A percentile compares a stretch with the other conserved stretches of the same genome.
Evolutionary conservation across 495 filamentous ascomycete species (phyloP).

Genomic region (Penicillium robsamsonii): DNA sequence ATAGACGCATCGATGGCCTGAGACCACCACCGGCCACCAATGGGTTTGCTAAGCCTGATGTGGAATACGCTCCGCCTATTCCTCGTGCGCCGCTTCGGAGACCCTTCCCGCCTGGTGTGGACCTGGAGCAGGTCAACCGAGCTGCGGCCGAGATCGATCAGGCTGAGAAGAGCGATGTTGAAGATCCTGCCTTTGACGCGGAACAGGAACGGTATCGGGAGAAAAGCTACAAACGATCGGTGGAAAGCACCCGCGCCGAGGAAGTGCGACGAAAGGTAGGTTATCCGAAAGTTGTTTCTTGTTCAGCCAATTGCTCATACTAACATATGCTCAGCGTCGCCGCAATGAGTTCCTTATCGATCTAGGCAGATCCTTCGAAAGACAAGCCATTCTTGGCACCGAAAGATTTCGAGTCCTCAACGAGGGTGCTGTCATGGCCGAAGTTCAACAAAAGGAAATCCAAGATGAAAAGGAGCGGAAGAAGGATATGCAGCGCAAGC

Average conservation of each 20-base stretch:
- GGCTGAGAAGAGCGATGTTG: slow-evolving; percentile 63
- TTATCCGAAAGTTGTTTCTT: slow-evolving; percentile 14
- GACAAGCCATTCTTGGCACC: slow-evolving; percentile 51
- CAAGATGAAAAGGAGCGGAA: slow-evolving; percentile 97
- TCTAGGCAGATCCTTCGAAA: slow-evolving; percentile 52
- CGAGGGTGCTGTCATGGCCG: slow-evolving; percentile 69
- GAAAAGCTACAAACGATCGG: slow-evolving; percentile 58
- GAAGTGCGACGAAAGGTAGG: slow-evolving; percentile 55
- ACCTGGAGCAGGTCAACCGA: slow-evolving; percentile 66
- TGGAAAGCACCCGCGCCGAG: slow-evolving; percentile 58
- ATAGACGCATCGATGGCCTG: slow-evolving; percentile 19
- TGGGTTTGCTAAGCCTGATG: slow-evolving; percentile 15
- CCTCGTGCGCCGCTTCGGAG: slow-evolving; percentile 19
- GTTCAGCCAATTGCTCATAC: neutral
- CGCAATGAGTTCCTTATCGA: slow-evolving; percentile 49
- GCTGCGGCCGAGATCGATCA: slow-evolving; percentile 64
- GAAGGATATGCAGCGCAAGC: slow-evolving; percentile 98
- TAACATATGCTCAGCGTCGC: slow-evolving; percentile 49
- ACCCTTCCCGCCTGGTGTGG: slow-evolving; percentile 34
- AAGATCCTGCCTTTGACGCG: slow-evolving; percentile 59
- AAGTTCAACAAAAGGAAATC: slow-evolving; percentile 86
- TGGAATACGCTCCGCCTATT: slow-evolving; percentile 2
- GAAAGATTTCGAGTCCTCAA: slow-evolving; percentile 55
- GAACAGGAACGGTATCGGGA: slow-evolving; percentile 54
- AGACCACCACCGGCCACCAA: slow-evolving; percentile 19